Conservation (phyloP, 208 protist genomes). For the Jaenimonas drosophilae region DNA sequence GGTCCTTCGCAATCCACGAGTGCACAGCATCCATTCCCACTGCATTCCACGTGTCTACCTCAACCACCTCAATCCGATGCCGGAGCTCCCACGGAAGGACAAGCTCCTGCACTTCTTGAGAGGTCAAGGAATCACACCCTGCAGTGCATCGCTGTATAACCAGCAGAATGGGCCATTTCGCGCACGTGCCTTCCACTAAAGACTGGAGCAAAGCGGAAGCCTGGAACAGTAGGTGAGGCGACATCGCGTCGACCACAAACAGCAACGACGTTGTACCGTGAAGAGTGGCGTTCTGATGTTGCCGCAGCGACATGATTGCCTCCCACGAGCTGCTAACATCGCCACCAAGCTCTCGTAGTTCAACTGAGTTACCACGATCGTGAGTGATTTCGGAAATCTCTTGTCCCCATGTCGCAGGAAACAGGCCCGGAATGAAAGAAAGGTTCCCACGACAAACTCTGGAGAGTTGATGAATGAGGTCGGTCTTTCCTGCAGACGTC, state of each 20-base stretch:
- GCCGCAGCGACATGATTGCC: no score
- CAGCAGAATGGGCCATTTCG: conserved; percentile 41
- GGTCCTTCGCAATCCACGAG: conserved; percentile 16
- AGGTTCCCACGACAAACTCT: conserved; percentile 20
- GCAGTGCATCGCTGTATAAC: conserved; percentile 51
- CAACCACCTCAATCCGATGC: conserved; percentile 14
- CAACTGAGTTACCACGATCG: conserved; percentile 11
- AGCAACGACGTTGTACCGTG: not conserved
- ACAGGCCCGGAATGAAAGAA: conserved; percentile 8
- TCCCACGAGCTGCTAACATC: conserved; percentile 40
- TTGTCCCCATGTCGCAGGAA: conserved; percentile 55
- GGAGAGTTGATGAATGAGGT: conserved; percentile 42
- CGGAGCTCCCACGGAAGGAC: conserved; percentile 4
- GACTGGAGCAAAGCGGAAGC: no score
- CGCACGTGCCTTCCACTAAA: no score
- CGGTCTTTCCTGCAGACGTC: conserved; percentile 57
- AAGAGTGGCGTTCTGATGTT: not conserved
- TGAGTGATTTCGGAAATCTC: conserved; percentile 18
- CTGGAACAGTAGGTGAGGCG: conserved; percentile 42
- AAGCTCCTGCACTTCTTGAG: conserved; percentile 23
- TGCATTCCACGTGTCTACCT: conserved; percentile 74
- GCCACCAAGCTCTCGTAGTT: conserved; percentile 59
- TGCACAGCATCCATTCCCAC: conserved; percentile 44
- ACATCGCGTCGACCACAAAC: conserved; percentile 55
- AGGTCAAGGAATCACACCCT: conserved; percentile 28